phyloP scores from a whole-genome alignment of 495 filamentous ascomycete species.

The Bryoglossum gracile region DNA sequence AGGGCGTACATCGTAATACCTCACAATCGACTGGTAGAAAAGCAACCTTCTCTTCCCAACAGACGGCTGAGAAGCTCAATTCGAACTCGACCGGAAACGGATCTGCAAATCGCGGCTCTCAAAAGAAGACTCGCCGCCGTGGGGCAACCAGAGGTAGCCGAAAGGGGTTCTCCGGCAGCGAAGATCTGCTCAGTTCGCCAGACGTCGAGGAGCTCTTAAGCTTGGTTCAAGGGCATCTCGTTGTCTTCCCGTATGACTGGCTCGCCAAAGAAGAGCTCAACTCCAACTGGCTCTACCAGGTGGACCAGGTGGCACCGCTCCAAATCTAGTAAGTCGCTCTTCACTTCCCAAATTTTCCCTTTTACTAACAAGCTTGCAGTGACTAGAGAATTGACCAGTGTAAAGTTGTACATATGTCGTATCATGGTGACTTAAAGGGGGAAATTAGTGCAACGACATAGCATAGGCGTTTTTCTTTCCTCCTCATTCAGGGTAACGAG shows the following conservation, averaged over 20 bases:
- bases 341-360: neutral
- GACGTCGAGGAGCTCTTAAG: slow-evolving; percentile 76
- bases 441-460: too few species aligned
- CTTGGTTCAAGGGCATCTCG: slow-evolving; percentile 80
- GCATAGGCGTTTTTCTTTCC: too few species aligned
- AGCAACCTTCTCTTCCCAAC: slow-evolving; percentile 20
- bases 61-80: slow-evolving; percentile 7
- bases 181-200: slow-evolving; percentile 62
- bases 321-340: slow-evolving; percentile 83
- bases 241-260: slow-evolving; percentile 94
- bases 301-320: slow-evolving; percentile 90
- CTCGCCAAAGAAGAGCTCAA: slow-evolving; percentile 81
- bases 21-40: slow-evolving; percentile 8
- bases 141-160: slow-evolving; percentile 70
- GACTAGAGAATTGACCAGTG: slow-evolving; percentile 14
- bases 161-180: slow-evolving; percentile 59
- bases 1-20: neutral
- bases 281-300: slow-evolving; percentile 94
- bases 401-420: slow-evolving; percentile 3
- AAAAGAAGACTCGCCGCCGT: slow-evolving; percentile 49
- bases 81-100: slow-evolving; percentile 5
- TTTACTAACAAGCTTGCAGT: slow-evolving; percentile 16
- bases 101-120: slow-evolving; percentile 15
- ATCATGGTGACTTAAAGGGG: too few species aligned
- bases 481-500: too few species aligned